Evolutionary conservation across 352 stramenopile species (phyloP).

Genomic region (Phytophthora syringae): DNA sequence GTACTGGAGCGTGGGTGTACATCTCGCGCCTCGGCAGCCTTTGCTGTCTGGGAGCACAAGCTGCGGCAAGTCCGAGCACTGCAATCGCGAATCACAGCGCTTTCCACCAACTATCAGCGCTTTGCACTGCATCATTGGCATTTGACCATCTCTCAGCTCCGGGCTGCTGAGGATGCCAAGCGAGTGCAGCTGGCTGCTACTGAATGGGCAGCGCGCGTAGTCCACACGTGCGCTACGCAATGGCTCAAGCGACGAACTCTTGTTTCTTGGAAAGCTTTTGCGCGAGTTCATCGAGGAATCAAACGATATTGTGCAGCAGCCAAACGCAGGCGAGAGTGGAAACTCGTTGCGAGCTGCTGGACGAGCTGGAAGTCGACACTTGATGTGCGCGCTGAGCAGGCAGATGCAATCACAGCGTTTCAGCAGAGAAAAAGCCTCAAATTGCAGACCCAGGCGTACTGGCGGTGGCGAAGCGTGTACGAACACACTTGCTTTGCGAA

Average conservation of each 20-base stretch:
- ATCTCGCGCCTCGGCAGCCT: slow-evolving; percentile 2
- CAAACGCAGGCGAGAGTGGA: slow-evolving; percentile 4
- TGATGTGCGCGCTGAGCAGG: slow-evolving; percentile 6
- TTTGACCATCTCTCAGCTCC: neutral
- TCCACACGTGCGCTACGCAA: slow-evolving; percentile 12
- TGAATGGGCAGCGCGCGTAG: slow-evolving; percentile 21
- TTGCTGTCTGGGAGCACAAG: slow-evolving; percentile 20
- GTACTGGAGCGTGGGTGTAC: slow-evolving; percentile 10
- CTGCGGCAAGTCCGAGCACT: slow-evolving; percentile 3
- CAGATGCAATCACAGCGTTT: neutral
- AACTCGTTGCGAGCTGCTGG: slow-evolving; percentile 21
- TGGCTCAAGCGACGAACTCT: slow-evolving; percentile 21
- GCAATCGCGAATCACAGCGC: neutral
- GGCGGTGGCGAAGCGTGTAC: slow-evolving; percentile 11
- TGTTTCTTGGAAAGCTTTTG: slow-evolving; percentile 16
- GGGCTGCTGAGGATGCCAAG: neutral
- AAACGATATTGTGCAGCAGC: neutral
- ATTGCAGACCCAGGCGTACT: slow-evolving; percentile 17
- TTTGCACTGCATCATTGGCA: slow-evolving; percentile 12
- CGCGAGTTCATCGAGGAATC: neutral
- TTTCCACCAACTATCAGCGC: slow-evolving; percentile 1
- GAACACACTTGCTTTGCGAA: slow-evolving; percentile 7
- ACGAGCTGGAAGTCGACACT: slow-evolving; percentile 12
- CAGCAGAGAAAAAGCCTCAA: neutral
- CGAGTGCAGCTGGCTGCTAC: slow-evolving; percentile 9